Base-by-base conservation (phyloP, 1,139 yeast species). In the Tardiomyces depauwii region DNA sequence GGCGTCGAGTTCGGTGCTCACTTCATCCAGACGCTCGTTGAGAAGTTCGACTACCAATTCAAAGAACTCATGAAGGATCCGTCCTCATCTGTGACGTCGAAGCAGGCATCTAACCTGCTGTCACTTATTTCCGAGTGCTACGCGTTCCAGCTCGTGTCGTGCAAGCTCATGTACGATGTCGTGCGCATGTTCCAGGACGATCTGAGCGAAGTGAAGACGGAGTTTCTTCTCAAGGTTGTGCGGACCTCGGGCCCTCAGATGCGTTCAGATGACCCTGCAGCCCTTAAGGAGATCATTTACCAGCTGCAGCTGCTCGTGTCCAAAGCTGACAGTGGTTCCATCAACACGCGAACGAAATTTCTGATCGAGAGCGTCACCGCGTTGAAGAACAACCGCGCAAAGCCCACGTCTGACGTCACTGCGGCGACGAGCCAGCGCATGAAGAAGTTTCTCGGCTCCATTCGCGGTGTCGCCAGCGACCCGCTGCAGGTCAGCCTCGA, bases 1-100 rank as follows among this genome's bases (percentile, higher is more conserved):
- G 98, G 98, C 18, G 78, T 82, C 33, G 96, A 87, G 52, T 84
- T 88, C 63, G 97, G 96, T 47, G 98, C 97, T 0, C 77, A 71
- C 55, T 82, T 88, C 53, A 71, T 89, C 36, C 98, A 93, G 60
- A 72, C 77, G 0, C 62, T 86, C 46, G 83, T 89, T 27, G 96
- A 86, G 54, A 72, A 70, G 48, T 79, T 78, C 61, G 78, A 76
- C 49, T 56, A 53, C 23, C 61, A 61, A 48, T 60, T 68, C 41
- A 4, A 21, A 21, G 25, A 21, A 7, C 25, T 21, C 25, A 21
- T 21, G 25, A 40, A 49, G 9, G 53, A 45, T 56, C 60, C 32
- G 54, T 62, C 16, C n/a, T 44, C 45, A 6, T 49, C 56, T 0
- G 53, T 58, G 5, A 56, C 59, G 14, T 69, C 72, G 1, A 85